Evolutionary conservation across 495 filamentous ascomycete species (phyloP), one percentile per base, ranked within the genome.

Genomic region (Cryomyces minteri): DNA sequence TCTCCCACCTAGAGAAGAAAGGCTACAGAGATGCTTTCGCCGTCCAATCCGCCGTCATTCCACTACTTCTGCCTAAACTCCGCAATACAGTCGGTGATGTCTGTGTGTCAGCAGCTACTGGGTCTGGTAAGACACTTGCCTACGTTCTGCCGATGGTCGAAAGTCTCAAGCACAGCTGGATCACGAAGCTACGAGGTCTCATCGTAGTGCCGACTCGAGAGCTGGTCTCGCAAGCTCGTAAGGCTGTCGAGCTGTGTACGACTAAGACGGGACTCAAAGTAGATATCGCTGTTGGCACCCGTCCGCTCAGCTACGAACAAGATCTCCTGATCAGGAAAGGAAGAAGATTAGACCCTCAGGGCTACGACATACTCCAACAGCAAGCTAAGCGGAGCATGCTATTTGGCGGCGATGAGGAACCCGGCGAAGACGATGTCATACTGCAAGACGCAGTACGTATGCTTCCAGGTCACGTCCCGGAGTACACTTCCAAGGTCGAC

Each of bases 151-250:
- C 88, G 0, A 72, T 95, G 51, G 64, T 94, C 11, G 74, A 83
- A 36, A 71, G 74, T n/a, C 60, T 96, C 37, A 72, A 75, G 43
- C 61, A 69, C 3, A 65, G 67, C 32, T 62, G 67, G 18, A 59
- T 73, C 4, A 80, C 76, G 0, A 73, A 68, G 43, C 63, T 95
- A 0, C 69, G 82, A 40, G 88, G 74, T 2, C 57, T 95, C 5
- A 74, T 96, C 49, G 78, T 95, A 6, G 73, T 96, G 10, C 88
- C 88, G 4, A 96, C 90, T 0, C 63, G 88, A 63, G 88, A 95
- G 52, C 69, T 96, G 32, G 86, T 94, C 10, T 73, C 71, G 36
- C 90, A 98, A 60, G 87, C 80, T 5, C 70, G 78, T 32, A 73
- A 77, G 39, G 73, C 80, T 0, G 80, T 74, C 44, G 79, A 86